Percentiles rank a stretch among this genome's conserved stretches.
Conservation (phyloP, 495 filamentous ascomycete species). For the Aspergillus olivimuriae region DNA sequence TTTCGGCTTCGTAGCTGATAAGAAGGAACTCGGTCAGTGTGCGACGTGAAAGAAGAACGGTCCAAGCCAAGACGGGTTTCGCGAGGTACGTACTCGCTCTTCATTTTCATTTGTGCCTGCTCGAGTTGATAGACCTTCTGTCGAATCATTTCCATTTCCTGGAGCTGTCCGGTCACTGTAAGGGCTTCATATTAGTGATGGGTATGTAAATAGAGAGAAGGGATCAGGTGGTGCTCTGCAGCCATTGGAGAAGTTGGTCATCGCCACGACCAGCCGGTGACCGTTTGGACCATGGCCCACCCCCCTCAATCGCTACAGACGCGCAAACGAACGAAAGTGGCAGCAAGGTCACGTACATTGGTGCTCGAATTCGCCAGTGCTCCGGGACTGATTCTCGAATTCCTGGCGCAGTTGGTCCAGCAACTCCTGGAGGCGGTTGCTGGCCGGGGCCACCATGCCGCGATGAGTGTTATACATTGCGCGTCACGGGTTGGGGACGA, state of each 20-base stretch:
- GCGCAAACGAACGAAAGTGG: too few species aligned
- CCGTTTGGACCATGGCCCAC: too few species aligned
- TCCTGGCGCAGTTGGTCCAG: slow-evolving; percentile 84
- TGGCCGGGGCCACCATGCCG: slow-evolving; percentile 67
- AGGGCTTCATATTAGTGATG: slow-evolving; percentile 14
- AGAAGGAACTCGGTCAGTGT: slow-evolving; percentile 3
- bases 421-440: slow-evolving; percentile 79
- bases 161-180: slow-evolving; percentile 75
- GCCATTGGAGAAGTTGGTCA: too few species aligned
- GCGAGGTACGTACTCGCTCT: slow-evolving; percentile 67
- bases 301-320: too few species aligned
- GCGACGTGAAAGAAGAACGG: not conserved
- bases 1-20: slow-evolving; percentile 86
- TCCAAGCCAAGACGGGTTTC: not conserved
- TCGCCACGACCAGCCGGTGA: too few species aligned
- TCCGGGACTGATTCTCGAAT: slow-evolving; percentile 77
- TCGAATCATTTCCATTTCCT: slow-evolving; percentile 88
- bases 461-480: slow-evolving; percentile 89
- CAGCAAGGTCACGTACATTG: slow-evolving; percentile 63
- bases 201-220: not conserved
- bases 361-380: slow-evolving; percentile 75
- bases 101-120: slow-evolving; percentile 76
- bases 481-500: slow-evolving; percentile 14
- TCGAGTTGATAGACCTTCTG: slow-evolving; percentile 88
- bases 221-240: too few species aligned